Percentiles rank a stretch among this genome's conserved stretches.
phyloP scores from a whole-genome alignment of 2,329 filamentous ascomycete species.

The Fusarium newnesense region DNA sequence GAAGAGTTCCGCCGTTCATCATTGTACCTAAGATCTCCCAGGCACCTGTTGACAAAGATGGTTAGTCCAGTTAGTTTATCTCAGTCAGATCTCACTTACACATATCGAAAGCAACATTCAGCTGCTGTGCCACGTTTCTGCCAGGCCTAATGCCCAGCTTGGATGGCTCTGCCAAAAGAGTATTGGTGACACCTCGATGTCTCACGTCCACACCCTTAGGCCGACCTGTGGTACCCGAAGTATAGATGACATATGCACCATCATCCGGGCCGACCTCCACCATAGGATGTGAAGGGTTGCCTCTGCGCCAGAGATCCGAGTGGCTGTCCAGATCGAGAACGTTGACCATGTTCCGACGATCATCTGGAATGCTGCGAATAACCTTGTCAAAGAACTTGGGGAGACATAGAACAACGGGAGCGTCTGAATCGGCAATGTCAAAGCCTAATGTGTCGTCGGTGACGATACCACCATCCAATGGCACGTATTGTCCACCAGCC shows the following conservation, averaged over 20 bases:
- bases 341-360: slow-evolving; percentile 4
- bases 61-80: neutral
- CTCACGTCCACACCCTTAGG: slow-evolving; percentile 33
- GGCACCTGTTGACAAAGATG: neutral
- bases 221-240: slow-evolving; percentile 28
- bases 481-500: slow-evolving; percentile 31
- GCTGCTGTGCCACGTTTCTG: slow-evolving; percentile 30
- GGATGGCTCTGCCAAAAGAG: slow-evolving; percentile 26
- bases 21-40: slow-evolving; percentile 33
- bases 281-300: slow-evolving; percentile 15
- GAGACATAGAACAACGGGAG: slow-evolving; percentile 20
- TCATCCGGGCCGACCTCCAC: slow-evolving; percentile 19
- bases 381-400: slow-evolving; percentile 33
- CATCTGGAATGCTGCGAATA: slow-evolving; percentile 18
- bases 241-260: slow-evolving; percentile 36
- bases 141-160: slow-evolving; percentile 22
- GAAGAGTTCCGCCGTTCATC: slow-evolving; percentile 34
- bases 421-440: slow-evolving; percentile 29
- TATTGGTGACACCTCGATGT: slow-evolving; percentile 29
- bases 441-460: slow-evolving; percentile 30
- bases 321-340: slow-evolving; percentile 21
- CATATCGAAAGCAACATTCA: slow-evolving; percentile 34
- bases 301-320: slow-evolving; percentile 15
- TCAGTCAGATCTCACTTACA: neutral
- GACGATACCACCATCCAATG: slow-evolving; percentile 28